Base-by-base conservation (phyloP, 495 filamentous ascomycete species). In the Beverwykella pulmonaria region DNA sequence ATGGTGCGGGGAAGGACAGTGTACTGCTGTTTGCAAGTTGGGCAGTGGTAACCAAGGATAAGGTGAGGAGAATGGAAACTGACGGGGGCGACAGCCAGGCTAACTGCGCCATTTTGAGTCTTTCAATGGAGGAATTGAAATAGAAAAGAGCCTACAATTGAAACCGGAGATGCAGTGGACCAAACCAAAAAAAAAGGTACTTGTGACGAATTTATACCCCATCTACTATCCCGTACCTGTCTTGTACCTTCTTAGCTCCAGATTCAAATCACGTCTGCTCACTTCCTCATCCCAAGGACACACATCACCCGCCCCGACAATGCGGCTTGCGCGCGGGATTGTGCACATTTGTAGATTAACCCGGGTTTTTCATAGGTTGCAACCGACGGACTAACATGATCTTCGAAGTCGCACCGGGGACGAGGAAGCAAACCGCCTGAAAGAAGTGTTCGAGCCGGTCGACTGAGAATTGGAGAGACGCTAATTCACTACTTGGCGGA, bases 71-170 rank as follows among this genome's bases (percentile, higher is more conserved):
- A 22, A 67, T 25, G 30, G 55, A 19, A 19, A 59, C 17, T 27
- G 58, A n/a, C 22, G 62, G 27, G 12, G 32, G 52, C n/a, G 7
- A 52, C 23, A 23, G 10, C 10, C 48, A 36, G 9, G 27, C 12
- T n/a, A 60, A 55, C 53, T 56, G 56, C 29, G 48, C 55, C 63
- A 67, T 67, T 23, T 61, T 61, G 63, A 49, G 53, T n/a, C n/a
- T 15, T 26, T 34, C 9, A 2, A 39, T 17, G 22, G 12, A 39
- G 53, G 15, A 52, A 49, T 29, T 8, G 23, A 64, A 15, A n/a
- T n/a, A 30, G 22, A 20, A 27, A n/a, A 0, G 36, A 53, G 2
- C 5, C 17, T 19, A 15, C 7, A 39, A 20, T 20, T 46, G 29
- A 36, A 5, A 26, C 25, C 20, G 26, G 6, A 46, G 32, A 10